phyloP scores from a whole-genome alignment of 2,329 filamentous ascomycete genomes.

The Penicillium olsonii region DNA sequence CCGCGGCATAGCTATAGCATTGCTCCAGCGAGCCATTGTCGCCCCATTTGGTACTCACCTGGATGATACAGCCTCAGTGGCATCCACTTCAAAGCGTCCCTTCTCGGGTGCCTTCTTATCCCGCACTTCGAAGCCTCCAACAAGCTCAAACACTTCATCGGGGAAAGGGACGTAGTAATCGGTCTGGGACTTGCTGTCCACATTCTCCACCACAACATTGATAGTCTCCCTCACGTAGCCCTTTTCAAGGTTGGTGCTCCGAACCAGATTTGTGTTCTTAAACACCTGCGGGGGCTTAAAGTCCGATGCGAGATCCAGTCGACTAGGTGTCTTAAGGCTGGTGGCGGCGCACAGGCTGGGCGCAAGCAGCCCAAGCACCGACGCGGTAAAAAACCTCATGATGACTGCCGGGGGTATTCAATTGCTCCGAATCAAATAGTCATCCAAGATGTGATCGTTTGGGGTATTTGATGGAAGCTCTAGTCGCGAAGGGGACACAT shows the following conservation, averaged over 20 bases:
- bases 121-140: slow-evolving; percentile 87
- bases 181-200: slow-evolving; percentile 73
- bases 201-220: slow-evolving; percentile 93
- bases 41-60: slow-evolving; percentile 57
- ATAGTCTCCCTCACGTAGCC: slow-evolving; percentile 85
- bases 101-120: slow-evolving; percentile 79
- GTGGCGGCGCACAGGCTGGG: slow-evolving; percentile 38
- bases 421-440: slow-evolving; percentile 18
- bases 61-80: slow-evolving; percentile 61
- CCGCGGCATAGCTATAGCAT: not conserved
- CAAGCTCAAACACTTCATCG: slow-evolving; percentile 68
- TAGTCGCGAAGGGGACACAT: not conserved
- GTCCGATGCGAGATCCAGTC: slow-evolving; percentile 40
- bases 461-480: slow-evolving; percentile 17
- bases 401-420: slow-evolving; percentile 29
- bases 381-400: slow-evolving; percentile 45
- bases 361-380: slow-evolving; percentile 38
- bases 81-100: slow-evolving; percentile 68
- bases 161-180: slow-evolving; percentile 93
- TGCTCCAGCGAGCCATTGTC: slow-evolving; percentile 37
- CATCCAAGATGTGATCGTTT: slow-evolving; percentile 12
- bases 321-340: slow-evolving; percentile 29
- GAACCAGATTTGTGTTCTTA: slow-evolving; percentile 88
- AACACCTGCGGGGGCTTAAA: slow-evolving; percentile 90
- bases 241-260: slow-evolving; percentile 90